Percentiles rank a stretch among this genome's conserved stretches.
These are phyloP conservation scores for Diversispora epigaea DNA, from an alignment of 192 early-diverging fungal species.

Conservation along the genomic window DNA sequence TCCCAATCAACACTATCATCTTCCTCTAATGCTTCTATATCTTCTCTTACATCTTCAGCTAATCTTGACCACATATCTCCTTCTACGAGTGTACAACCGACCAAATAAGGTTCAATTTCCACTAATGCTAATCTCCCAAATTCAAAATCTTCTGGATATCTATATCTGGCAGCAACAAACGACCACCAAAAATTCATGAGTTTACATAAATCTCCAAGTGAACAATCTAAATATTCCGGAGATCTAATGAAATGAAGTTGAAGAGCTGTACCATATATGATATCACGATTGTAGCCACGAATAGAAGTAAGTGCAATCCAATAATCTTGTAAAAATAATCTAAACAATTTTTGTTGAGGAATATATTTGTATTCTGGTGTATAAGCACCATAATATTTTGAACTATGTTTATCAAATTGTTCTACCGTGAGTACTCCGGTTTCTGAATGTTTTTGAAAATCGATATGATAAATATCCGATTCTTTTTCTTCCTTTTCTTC, in stretches of 20 bases:
- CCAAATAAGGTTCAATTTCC: slow-evolving; percentile 16
- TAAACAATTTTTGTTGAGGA: slow-evolving; percentile 16
- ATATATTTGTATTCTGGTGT: slow-evolving; percentile 24
- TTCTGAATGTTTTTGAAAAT: slow-evolving; percentile 31
- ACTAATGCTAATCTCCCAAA: slow-evolving; percentile 12
- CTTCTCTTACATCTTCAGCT: slow-evolving; percentile 2
- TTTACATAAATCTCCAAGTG: slow-evolving; percentile 7
- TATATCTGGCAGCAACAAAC: slow-evolving; percentile 14
- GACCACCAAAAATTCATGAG: slow-evolving; percentile 27
- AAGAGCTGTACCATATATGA: slow-evolving; percentile 24
- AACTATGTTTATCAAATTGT: slow-evolving; percentile 19
- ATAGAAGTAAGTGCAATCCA: slow-evolving; percentile 5
- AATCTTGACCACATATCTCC: slow-evolving; percentile 20
- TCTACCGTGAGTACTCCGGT: slow-evolving; percentile 19
- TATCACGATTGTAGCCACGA: slow-evolving; percentile 17
- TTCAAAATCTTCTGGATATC: slow-evolving; percentile 28
- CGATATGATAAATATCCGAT: slow-evolving; percentile 21
- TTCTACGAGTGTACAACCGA: background rate
- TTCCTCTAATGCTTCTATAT: slow-evolving; percentile 20
- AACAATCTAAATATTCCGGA: background rate
- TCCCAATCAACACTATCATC: slow-evolving; percentile 28
- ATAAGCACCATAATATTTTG: slow-evolving; percentile 21
- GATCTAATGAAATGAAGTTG: slow-evolving; percentile 22
- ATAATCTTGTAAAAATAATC: slow-evolving; percentile 28
- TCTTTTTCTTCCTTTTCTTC: background rate